phyloP scores from a whole-genome alignment of 441 rosid species.

The Populus hybrid region DNA sequence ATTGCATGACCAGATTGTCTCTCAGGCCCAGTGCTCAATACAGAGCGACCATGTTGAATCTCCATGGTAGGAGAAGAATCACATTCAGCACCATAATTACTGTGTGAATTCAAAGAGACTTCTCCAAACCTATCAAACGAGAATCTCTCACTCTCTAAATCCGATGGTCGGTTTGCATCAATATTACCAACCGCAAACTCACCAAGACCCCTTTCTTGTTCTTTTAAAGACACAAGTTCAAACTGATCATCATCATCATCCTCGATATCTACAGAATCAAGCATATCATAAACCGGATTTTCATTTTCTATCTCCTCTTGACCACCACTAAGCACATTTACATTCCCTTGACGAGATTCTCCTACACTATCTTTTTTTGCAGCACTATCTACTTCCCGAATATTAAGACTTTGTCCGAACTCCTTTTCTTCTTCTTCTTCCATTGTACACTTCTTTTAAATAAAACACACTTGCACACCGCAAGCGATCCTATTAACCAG shows the following conservation, averaged over 20 bases:
- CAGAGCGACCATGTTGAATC: constrained; percentile 37
- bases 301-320: constrained; percentile 26
- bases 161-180: constrained; percentile 38
- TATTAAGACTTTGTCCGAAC: constrained; percentile 32
- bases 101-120: constrained; percentile 28
- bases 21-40: constrained; percentile 57
- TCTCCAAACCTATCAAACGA: constrained; percentile 38
- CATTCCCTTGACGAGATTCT: constrained; percentile 32
- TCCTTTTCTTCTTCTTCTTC: constrained; percentile 74
- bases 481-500: constrained; percentile 28
- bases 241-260: constrained; percentile 64
- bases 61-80: constrained; percentile 46
- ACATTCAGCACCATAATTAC: constrained; percentile 29
- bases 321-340: constrained; percentile 26
- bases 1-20: constrained; percentile 32
- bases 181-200: constrained; percentile 27
- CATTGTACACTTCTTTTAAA: constrained; percentile 36
- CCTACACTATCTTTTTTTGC: constrained; percentile 37
- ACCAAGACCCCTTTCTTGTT: constrained; percentile 50
- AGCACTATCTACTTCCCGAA: constrained; percentile 28
- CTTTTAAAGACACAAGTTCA: constrained; percentile 80
- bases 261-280: constrained; percentile 30
- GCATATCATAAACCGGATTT: constrained; percentile 28
- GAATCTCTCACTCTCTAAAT: constrained; percentile 42
- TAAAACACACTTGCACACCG: constrained; percentile 34